phyloP scores from a whole-genome alignment of 495 filamentous ascomycete genomes.

The Penicillium dipodomyicola region DNA sequence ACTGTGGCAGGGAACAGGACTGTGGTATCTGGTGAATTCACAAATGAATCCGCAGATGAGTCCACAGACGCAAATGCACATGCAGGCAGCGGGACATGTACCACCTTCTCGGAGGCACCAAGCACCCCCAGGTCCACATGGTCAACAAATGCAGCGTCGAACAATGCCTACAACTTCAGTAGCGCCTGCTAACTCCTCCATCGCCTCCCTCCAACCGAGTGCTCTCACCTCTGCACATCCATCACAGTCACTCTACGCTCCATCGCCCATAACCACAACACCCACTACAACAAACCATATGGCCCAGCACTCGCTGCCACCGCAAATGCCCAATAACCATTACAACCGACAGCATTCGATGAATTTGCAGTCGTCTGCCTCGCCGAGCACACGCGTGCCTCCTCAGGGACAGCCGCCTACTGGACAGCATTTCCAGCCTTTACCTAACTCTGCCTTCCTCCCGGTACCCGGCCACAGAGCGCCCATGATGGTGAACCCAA shows the following conservation, averaged over 20 bases:
- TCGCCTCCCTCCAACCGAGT: not conserved
- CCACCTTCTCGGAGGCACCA: not conserved
- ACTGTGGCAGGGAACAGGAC: not conserved
- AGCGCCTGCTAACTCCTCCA: not conserved
- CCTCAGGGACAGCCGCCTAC: not conserved
- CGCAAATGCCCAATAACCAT: not conserved
- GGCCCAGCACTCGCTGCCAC: not conserved
- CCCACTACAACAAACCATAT: not conserved
- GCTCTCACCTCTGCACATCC: constrained; percentile 2
- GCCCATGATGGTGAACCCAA: constrained; percentile 38
- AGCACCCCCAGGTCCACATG: not conserved
- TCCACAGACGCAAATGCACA: not conserved
- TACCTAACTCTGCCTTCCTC: constrained; percentile 20
- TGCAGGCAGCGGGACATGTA: not conserved
- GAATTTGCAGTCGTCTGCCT: not conserved
- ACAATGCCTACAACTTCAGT: not conserved
- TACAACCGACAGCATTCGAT: not conserved
- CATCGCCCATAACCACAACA: not conserved
- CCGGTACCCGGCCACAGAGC: constrained; percentile 33
- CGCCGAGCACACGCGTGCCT: not conserved
- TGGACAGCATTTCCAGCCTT: not conserved
- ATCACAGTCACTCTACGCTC: no score
- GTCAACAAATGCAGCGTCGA: not conserved
- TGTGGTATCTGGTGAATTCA: not conserved
- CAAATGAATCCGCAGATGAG: not conserved